Conservation (phyloP, 345 rosid species). For the thale cress (Arabidopsis thaliana) region TAIR10.1 NC_003070.9:2908501-2909000, state of each 20-base stretch:
- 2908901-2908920: conserved; percentile 83
- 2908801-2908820: conserved; percentile 77
- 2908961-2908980: conserved; percentile 77
- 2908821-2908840: conserved; percentile 90
- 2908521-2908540: conserved; percentile 14
- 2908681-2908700: conserved; percentile 39
- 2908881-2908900: conserved; percentile 87
- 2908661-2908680: conserved; percentile 24
- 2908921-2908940: conserved; percentile 85
- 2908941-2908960: conserved; percentile 82
- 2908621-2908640: conserved; percentile 59
- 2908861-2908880: conserved; percentile 82
- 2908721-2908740: conserved; percentile 48
- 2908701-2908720: conserved; percentile 43
- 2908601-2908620: conserved; percentile 34
- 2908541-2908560: conserved; percentile 23
- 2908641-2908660: conserved; percentile 48
- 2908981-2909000: conserved; percentile 81
- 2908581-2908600: conserved; percentile 30
- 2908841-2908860: conserved; percentile 86
- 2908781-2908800: conserved; percentile 66
- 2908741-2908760: conserved; percentile 69
- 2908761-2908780: conserved; percentile 64
- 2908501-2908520: conserved; percentile 36
- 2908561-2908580: conserved; percentile 27